phyloP scores from a whole-genome alignment of 805 yeast genomes.

The Hanseniaspora valbyensis region DNA sequence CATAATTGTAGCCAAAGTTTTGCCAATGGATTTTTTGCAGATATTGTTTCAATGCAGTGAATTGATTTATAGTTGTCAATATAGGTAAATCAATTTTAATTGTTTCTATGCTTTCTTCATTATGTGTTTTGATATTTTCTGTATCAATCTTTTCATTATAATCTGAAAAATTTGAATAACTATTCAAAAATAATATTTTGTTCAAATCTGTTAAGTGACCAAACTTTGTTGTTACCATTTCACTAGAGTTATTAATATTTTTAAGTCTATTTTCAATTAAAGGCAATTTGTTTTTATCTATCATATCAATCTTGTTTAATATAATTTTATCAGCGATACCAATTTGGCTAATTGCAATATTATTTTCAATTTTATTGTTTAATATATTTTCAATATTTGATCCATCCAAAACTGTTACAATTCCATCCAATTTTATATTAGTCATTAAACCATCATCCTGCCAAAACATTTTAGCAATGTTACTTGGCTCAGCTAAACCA shows the following conservation, averaged over 20 bases:
- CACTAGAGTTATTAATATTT: conserved; percentile 57
- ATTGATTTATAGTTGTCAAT: conserved; percentile 31
- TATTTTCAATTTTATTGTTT: conserved; percentile 47
- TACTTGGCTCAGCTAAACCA: conserved; percentile 96
- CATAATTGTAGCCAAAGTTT: conserved; percentile 37
- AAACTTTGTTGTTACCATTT: conserved; percentile 52
- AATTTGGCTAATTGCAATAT: conserved; percentile 82
- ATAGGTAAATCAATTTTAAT: conserved; percentile 38
- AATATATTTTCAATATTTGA: conserved; percentile 55
- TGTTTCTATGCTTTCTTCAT: conserved; percentile 47
- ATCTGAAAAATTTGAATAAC: conserved; percentile 36
- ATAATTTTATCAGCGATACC: conserved; percentile 80
- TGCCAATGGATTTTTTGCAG: conserved; percentile 68
- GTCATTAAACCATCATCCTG: conserved; percentile 79
- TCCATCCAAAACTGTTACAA: conserved; percentile 75
- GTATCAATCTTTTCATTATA: conserved; percentile 9
- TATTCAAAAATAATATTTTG: conserved; percentile 63
- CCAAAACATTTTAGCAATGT: conserved; percentile 97
- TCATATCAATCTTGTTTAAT: conserved; percentile 64
- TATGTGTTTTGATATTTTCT: conserved; percentile 26
- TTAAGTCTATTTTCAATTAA: conserved; percentile 31
- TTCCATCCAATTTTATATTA: conserved; percentile 81
- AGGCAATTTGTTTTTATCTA: conserved; percentile 30
- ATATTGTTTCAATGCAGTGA: conserved; percentile 44
- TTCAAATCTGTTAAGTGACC: conserved; percentile 57